Evolutionary conservation across 805 yeast species (phyloP).

Genomic region (Ogataea sp.): DNA sequence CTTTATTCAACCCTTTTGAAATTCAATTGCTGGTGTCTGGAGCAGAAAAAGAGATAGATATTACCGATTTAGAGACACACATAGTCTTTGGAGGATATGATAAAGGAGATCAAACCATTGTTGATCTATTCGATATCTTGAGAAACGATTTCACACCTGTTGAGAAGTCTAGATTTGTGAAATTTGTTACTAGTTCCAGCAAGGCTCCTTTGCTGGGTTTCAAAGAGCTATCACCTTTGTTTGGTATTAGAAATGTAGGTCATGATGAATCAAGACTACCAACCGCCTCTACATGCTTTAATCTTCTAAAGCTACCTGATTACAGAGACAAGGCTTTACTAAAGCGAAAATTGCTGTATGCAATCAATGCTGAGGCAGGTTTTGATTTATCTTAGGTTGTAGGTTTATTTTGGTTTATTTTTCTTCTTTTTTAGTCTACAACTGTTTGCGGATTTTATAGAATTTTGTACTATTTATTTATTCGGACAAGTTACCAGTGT

Average conservation of each 20-base stretch:
- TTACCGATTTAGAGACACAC: conserved; percentile 58
- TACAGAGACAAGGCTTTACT: conserved; percentile 55
- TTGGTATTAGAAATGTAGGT: conserved; percentile 74
- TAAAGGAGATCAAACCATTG: conserved; percentile 49
- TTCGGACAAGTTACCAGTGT: too few species aligned
- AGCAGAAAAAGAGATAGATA: conserved; percentile 58
- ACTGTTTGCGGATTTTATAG: background rate
- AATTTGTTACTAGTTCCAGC: conserved; percentile 89
- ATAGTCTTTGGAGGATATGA: conserved; percentile 60
- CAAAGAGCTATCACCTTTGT: conserved; percentile 59
- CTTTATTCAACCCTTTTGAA: conserved; percentile 79
- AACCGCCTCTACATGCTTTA: conserved; percentile 90
- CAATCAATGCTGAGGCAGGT: conserved; percentile 78
- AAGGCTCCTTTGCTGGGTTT: conserved; percentile 90
- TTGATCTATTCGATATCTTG: conserved; percentile 68
- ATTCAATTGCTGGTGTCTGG: conserved; percentile 81
- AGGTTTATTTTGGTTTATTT: background rate
- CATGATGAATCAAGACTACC: conserved; percentile 54
- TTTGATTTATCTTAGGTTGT: conserved; percentile 62
- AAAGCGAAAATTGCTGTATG: conserved; percentile 58
- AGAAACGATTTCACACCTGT: conserved; percentile 48
- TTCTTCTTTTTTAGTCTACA: background rate
- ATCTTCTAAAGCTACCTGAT: conserved; percentile 78
- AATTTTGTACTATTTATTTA: too few species aligned
- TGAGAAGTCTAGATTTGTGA: conserved; percentile 61